These are phyloP conservation scores for Colletotrichum navitas DNA, from an alignment of 2,329 filamentous ascomycete genomes.

Conservation along the genomic window DNA sequence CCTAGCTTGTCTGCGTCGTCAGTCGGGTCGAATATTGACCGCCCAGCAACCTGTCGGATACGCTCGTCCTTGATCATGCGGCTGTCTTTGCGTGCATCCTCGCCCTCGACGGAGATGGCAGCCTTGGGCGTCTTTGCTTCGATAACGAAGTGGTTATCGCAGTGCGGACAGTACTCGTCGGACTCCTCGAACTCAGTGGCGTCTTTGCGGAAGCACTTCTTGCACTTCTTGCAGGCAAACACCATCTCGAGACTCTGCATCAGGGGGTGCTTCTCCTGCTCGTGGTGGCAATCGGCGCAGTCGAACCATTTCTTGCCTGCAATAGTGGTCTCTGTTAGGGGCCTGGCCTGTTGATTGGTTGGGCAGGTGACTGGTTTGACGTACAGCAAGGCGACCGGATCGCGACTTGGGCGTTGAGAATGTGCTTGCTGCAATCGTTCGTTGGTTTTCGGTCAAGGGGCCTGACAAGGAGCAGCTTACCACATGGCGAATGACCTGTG, in stretches of 20 bases:
- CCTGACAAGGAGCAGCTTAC: slow-evolving; percentile 46
- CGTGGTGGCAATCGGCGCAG: slow-evolving; percentile 93
- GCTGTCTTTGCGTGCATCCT: slow-evolving; percentile 86
- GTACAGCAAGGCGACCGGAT: slow-evolving; percentile 96
- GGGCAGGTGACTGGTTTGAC: slow-evolving; percentile 48
- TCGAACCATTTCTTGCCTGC: slow-evolving; percentile 97
- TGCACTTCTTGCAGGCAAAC: slow-evolving; percentile 99
- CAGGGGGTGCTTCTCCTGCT: slow-evolving; percentile 82
- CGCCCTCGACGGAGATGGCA: slow-evolving; percentile 87
- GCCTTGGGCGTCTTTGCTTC: slow-evolving; percentile 89
- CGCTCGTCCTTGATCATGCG: slow-evolving; percentile 96
- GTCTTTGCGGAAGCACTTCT: slow-evolving; percentile 97
- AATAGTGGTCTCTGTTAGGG: slow-evolving; percentile 11
- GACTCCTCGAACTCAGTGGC: slow-evolving; percentile 92
- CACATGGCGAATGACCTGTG: slow-evolving; percentile 50
- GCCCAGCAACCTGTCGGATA: slow-evolving; percentile 67
- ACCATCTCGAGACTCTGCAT: slow-evolving; percentile 86
- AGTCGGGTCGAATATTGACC: slow-evolving; percentile 81
- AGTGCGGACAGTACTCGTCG: slow-evolving; percentile 99
- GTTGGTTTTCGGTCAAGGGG: slow-evolving; percentile 23
- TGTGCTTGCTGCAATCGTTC: slow-evolving; percentile 80
- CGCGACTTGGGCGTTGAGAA: slow-evolving; percentile 96
- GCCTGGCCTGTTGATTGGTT: slow-evolving; percentile 33
- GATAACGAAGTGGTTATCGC: slow-evolving; percentile 97
- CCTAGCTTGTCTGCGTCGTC: slow-evolving; percentile 82